Base-by-base conservation (phyloP, 2,329 filamentous ascomycete genomes). In the Hypocreales sp. region DNA sequence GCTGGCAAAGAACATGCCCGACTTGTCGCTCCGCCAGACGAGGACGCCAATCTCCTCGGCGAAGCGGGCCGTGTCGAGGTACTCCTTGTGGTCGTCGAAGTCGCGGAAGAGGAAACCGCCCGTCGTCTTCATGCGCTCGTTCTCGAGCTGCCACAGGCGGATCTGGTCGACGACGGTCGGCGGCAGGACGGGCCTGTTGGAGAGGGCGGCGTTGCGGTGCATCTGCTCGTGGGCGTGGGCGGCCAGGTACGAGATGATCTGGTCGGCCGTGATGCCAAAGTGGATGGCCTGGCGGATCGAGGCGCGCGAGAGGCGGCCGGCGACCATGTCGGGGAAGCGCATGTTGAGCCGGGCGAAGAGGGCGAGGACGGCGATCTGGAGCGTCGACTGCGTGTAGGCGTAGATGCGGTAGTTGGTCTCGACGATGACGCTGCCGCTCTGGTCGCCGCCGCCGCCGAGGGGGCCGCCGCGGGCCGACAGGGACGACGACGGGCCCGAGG, bases 351-450 rank as follows among this genome's bases (percentile, higher is more conserved):
- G 78, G 27, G 78, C 72, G 58, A 98, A 98, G 36, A 98, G 77
- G 21, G 78, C 76, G 24, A 98, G 74, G 33, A 98, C 83, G 29
- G 84, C 83, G 37, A 95, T 98, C 51, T 94, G 87, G 1, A 98
- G 71, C 0, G 86, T 82, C 0, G 84, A 93, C 19, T 79, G 78
- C 6, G 92, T 95, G 58, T 98, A 98, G 18, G 90, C 90, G 58
- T 98, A 98, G 40, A 98, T 60, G 15, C 90, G 80, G 58, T 94
- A 95, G 56, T 98, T 98, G 7, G 90, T 98, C 59, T 98, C 90
- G 39, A 98, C 72, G 43, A 98, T 86, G 46, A 98, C 83, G 58
- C 83, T 90, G 35, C 86, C 86, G 42, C 75, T 74, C 35, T 61
- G 54, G 12, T 66, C 58, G 28, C 52, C 43, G 16, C 30, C 44